These are phyloP conservation scores for Eimeria sp. DNA, from an alignment of 169 alveolate genomes.

Conservation along the genomic window DNA sequence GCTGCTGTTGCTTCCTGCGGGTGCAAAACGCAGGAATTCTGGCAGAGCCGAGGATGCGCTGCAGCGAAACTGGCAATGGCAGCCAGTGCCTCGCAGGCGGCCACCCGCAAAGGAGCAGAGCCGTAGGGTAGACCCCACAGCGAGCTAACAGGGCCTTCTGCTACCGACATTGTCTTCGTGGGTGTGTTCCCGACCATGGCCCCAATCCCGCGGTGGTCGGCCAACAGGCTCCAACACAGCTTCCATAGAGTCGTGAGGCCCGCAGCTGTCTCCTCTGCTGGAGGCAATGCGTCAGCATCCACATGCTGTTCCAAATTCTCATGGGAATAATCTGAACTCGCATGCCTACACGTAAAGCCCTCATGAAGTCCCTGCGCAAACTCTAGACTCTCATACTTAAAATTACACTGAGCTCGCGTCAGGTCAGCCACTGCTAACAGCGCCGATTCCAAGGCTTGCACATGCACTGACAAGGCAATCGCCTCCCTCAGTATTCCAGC, in stretches of 20 bases:
- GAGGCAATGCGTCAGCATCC: not conserved
- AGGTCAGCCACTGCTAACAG: constrained; percentile 13
- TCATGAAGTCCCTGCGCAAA: not conserved
- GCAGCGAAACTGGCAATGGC: constrained; percentile 50
- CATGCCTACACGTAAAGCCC: not conserved
- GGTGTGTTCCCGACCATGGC: not conserved
- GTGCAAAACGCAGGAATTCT: not conserved
- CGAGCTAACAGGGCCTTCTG: not conserved
- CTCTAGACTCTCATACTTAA: not conserved
- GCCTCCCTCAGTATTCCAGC: not conserved
- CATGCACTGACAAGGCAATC: not conserved
- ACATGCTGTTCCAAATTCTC: not conserved
- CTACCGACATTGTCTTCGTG: not conserved
- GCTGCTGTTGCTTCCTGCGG: constrained; percentile 27
- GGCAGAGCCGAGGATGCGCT: constrained; percentile 4
- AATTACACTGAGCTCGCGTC: not conserved
- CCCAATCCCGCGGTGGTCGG: not conserved
- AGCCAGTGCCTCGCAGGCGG: constrained; percentile 52
- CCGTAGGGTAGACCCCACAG: not conserved
- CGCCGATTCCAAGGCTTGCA: constrained; percentile 35
- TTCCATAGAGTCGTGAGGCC: constrained; percentile 38
- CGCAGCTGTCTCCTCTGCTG: not conserved
- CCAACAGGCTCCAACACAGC: not conserved
- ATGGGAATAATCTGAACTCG: not conserved
- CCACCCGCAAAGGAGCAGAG: constrained; percentile 3